Conservation (phyloP, 495 filamentous ascomycete genomes). For the Trichocladium antarcticum region DNA sequence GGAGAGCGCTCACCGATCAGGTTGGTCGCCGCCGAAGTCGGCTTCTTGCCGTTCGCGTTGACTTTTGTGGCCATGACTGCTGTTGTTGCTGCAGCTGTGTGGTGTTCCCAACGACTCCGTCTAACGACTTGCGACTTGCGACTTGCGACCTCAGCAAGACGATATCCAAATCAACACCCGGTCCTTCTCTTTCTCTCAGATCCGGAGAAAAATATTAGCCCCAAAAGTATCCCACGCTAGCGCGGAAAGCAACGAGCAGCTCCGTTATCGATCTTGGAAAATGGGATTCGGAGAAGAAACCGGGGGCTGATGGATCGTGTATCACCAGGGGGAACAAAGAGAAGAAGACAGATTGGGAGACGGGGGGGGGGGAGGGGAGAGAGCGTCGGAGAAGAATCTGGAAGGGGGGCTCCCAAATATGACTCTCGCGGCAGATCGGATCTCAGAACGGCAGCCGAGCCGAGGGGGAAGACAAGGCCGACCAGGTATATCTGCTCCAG, state of each 20-base stretch:
- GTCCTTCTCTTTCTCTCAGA: not conserved
- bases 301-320: too few relatives aligned
- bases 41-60: conserved; percentile 58
- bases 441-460: conserved; percentile 18
- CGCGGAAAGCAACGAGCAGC: too few relatives aligned
- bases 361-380: not conserved
- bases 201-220: too few relatives aligned
- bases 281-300: too few relatives aligned
- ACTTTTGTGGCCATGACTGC: conserved; percentile 34
- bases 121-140: too few relatives aligned
- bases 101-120: not conserved
- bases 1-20: conserved; percentile 68
- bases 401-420: too few relatives aligned
- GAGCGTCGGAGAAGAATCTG: not conserved
- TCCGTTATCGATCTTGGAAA: too few relatives aligned
- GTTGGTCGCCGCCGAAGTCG: conserved; percentile 79
- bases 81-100: not conserved
- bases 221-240: too few relatives aligned
- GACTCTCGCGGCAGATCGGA: conserved; percentile 10
- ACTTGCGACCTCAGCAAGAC: not conserved
- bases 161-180: not conserved
- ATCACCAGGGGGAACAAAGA: too few relatives aligned
- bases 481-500: not conserved
- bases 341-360: not conserved
- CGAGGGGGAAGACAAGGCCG: conserved; percentile 8